Conservation (phyloP, 1,284 basidiomycete species). For the Retiboletus fuscus region DNA sequence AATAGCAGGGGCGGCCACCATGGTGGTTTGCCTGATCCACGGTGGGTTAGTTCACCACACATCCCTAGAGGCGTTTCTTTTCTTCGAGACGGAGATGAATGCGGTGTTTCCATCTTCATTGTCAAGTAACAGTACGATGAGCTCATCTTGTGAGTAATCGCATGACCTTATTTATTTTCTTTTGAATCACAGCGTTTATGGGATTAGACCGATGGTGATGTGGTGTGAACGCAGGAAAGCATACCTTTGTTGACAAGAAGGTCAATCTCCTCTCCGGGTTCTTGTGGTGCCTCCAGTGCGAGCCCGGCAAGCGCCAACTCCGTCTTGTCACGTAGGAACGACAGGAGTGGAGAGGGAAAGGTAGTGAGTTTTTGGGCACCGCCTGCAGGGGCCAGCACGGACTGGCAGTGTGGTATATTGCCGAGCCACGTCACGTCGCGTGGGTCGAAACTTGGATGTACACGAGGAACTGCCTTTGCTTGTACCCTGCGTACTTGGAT, state of each 20-base stretch:
- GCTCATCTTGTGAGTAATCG: conserved; percentile 73
- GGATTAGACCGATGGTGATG: background rate
- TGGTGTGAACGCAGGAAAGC: conserved; percentile 4
- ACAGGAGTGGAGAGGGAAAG: too few species aligned
- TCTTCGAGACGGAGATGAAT: conserved; percentile 83
- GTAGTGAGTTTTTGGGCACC: too few species aligned
- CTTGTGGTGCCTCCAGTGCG: conserved; percentile 67
- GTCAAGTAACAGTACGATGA: conserved; percentile 84
- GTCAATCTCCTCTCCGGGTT: conserved; percentile 77
- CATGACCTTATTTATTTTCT: conserved; percentile 64
- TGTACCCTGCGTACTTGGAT: too few species aligned
- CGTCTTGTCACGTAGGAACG: conserved; percentile 54
- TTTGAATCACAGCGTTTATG: conserved; percentile 66
- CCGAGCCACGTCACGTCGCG: too few species aligned
- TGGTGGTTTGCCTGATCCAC: conserved; percentile 66
- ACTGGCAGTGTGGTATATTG: too few species aligned
- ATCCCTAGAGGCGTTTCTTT: conserved; percentile 79
- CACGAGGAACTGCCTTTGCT: too few species aligned
- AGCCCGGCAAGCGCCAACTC: conserved; percentile 79
- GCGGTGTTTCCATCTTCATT: conserved; percentile 84
- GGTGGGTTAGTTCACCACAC: conserved; percentile 70
- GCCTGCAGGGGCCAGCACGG: too few species aligned
- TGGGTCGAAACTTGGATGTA: too few species aligned
- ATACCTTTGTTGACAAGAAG: conserved; percentile 72
- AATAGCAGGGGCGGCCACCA: too few species aligned